Evolutionary conservation across 2,329 filamentous ascomycete species (phyloP).

Genomic region (Coniochaeta prunicola): DNA sequence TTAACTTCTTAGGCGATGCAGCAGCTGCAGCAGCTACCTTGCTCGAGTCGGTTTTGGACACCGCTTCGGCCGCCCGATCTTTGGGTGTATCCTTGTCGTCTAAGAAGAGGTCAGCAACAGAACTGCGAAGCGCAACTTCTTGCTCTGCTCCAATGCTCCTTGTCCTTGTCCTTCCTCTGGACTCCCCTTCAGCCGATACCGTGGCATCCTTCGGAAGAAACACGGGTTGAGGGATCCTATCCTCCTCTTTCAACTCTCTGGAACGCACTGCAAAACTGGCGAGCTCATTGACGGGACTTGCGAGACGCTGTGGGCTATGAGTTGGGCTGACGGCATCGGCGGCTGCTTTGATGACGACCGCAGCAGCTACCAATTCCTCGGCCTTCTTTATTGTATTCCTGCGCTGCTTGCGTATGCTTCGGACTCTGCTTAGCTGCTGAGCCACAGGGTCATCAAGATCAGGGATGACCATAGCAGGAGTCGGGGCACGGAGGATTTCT

Average conservation of each 20-base stretch:
- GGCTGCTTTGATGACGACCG: conserved; percentile 46
- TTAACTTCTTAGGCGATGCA: conserved; percentile 27
- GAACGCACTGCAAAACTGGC: conserved; percentile 21
- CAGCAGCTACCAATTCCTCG: conserved; percentile 46
- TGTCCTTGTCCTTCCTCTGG: conserved; percentile 20
- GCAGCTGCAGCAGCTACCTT: conserved; percentile 9
- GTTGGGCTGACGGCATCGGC: conserved; percentile 38
- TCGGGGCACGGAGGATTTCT: conserved; percentile 29
- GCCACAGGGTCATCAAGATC: conserved; percentile 30
- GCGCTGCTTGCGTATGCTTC: conserved; percentile 36
- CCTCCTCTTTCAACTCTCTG: conserved; percentile 16
- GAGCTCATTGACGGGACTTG: conserved; percentile 18
- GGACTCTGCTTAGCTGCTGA: conserved; percentile 31
- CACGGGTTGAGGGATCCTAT: not conserved
- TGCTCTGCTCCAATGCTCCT: conserved; percentile 24
- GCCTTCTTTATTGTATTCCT: conserved; percentile 36
- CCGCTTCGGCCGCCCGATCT: conserved; percentile 14
- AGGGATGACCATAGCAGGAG: conserved; percentile 40
- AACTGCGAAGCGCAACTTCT: conserved; percentile 32
- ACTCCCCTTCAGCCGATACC: conserved; percentile 5
- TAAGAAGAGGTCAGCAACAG: conserved; percentile 50
- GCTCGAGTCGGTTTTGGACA: conserved; percentile 25
- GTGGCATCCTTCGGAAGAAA: not conserved
- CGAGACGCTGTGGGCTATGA: conserved; percentile 23
- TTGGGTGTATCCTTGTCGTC: conserved; percentile 36